Evolutionary conservation across 2,329 filamentous ascomycete species (phyloP), one percentile per base, ranked within the genome.

Genomic region (Ilyonectria robusta): DNA sequence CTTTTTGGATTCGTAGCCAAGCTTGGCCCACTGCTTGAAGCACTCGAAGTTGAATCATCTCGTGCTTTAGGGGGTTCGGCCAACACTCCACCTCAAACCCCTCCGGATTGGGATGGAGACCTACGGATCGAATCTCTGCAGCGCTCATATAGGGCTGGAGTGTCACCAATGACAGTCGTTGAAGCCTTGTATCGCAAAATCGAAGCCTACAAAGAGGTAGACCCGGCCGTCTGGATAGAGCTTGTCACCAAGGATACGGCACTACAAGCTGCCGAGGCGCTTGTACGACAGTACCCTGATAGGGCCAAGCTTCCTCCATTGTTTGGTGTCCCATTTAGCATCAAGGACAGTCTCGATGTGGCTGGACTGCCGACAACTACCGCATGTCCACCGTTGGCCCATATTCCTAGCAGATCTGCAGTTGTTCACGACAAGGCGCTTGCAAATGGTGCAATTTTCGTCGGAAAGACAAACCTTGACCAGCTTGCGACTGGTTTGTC

Each of bases 401-500:
- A 86, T 70, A 80, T 80, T 1, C 82, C 88, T 0, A 53, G 31
- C 33, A 50, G 78, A 79, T n/a, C 86, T 1, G 79, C 80, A 5
- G 83, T 85, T 1, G 84, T 87, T 23, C 78, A 84, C 26, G 81
- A 80, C 48, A 42, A 48, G 31, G 74, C 88, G 5, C 78, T 88
- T 4, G 78, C 81, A 6, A 83, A 85, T 15, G 88, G 88, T 7
- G 88, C 83, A 1, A 74, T 90, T 3, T 85, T 87, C 63, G 81
- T 90, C 48, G 88, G 88, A 33, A 91, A 71, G 50, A 65, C 61
- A 15, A 87, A 87, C 71, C 82, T 91, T 60, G 89, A 91, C 73
- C 88, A 91, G 75, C 81, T 91, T 4, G 89, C 88, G 3, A 91
- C 88, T 1, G 89, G 89, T 1, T 81, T 91, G 3, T 87, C 85